Conservation (phyloP, 768 basidiomycete genomes). For the Lactarius tabidus region DNA sequence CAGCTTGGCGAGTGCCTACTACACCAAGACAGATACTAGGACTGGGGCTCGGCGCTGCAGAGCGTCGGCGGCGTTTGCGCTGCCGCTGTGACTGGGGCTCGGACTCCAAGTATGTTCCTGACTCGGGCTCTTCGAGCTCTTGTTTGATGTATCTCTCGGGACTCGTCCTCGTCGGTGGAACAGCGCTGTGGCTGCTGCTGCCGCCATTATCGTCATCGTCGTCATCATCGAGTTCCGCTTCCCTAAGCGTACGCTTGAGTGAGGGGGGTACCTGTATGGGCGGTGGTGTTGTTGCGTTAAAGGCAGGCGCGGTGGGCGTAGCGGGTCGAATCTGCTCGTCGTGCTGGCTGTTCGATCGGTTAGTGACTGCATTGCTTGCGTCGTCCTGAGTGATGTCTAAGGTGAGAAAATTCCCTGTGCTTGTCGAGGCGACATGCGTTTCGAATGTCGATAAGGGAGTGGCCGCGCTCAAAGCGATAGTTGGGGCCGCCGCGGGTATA, state of each 20-base stretch:
- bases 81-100: not conserved
- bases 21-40: not conserved
- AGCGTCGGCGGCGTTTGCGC: conserved; percentile 14
- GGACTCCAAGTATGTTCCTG: not conserved
- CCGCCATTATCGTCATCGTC: no score
- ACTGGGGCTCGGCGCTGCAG: not conserved
- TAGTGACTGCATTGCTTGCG: not conserved
- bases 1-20: not conserved
- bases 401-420: not conserved
- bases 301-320: not conserved
- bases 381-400: not conserved
- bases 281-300: not conserved
- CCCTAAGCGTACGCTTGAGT: conserved; percentile 5
- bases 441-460: not conserved
- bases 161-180: not conserved
- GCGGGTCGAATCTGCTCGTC: not conserved
- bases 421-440: not conserved
- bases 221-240: not conserved
- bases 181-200: not conserved
- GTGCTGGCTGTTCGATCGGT: not conserved
- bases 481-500: not conserved
- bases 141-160: not conserved
- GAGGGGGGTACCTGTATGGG: not conserved
- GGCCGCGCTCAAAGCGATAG: not conserved
- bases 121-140: not conserved